A percentile compares a stretch with the other conserved stretches of the same genome.
phyloP scores from a whole-genome alignment of 1,284 basidiomycete species.

The Naganishia liquefaciens region DNA sequence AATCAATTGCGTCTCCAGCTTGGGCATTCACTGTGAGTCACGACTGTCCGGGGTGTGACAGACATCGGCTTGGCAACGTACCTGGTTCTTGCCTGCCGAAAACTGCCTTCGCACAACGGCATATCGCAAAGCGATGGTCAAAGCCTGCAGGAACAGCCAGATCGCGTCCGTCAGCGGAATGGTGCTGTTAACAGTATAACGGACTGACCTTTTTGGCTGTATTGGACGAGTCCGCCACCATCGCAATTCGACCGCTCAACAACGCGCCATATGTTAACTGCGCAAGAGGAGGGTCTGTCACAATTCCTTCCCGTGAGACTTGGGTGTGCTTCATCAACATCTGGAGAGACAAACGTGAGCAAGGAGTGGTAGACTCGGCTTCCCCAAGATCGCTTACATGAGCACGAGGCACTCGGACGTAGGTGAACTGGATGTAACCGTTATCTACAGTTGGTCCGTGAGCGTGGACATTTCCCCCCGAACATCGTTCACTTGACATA shows the following conservation, averaged over 20 bases:
- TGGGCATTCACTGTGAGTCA: not conserved
- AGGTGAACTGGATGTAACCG: conserved; percentile 59
- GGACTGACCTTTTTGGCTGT: conserved; percentile 56
- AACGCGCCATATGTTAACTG: conserved; percentile 63
- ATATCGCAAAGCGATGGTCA: conserved; percentile 62
- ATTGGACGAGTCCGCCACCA: conserved; percentile 60
- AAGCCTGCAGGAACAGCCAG: conserved; percentile 47
- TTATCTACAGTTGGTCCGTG: conserved; percentile 46
- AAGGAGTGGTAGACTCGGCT: not conserved
- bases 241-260: conserved; percentile 59
- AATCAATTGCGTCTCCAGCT: conserved; percentile 59
- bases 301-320: conserved; percentile 55
- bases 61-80: conserved; percentile 28
- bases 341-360: conserved; percentile 33
- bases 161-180: not conserved
- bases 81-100: conserved; percentile 54
- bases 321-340: conserved; percentile 66
- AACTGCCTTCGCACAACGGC: conserved; percentile 62
- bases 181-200: not conserved
- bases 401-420: conserved; percentile 60
- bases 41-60: not conserved
- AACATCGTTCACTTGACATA: conserved; percentile 29
- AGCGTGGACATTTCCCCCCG: too few relatives aligned
- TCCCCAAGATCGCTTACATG: conserved; percentile 28
- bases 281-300: conserved; percentile 57